These are phyloP conservation scores for Trypanosoma congolense DNA, from an alignment of 208 protist genomes.

Conservation along the genomic window DNA sequence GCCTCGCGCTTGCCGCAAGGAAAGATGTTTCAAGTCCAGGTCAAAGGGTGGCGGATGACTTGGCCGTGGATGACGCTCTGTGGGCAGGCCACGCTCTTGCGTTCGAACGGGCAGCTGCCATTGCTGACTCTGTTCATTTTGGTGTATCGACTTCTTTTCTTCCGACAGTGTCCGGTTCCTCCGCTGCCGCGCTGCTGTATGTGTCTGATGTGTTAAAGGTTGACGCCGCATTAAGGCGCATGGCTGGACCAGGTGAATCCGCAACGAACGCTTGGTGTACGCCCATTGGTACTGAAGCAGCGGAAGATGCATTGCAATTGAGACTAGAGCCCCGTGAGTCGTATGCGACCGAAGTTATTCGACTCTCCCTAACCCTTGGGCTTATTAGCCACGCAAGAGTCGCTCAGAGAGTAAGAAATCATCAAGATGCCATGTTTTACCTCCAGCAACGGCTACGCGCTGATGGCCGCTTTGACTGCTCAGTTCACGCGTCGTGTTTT, in stretches of 20 bases:
- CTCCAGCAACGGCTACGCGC: slow-evolving; percentile 36
- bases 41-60: not conserved
- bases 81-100: slow-evolving; percentile 4
- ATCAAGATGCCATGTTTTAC: slow-evolving; percentile 19
- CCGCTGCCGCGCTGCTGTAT: slow-evolving; percentile 14
- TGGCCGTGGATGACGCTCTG: not conserved
- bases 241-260: slow-evolving; percentile 9
- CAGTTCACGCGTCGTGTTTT: slow-evolving; percentile 36
- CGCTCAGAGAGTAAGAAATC: slow-evolving; percentile 1
- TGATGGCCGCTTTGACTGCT: slow-evolving; percentile 69
- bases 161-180: slow-evolving; percentile 5
- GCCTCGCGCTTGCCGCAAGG: slow-evolving; percentile 27
- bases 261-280: slow-evolving; percentile 16
- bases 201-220: slow-evolving; percentile 19
- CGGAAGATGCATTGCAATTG: slow-evolving; percentile 5
- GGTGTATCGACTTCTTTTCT: slow-evolving; percentile 19
- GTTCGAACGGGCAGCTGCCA: slow-evolving; percentile 7
- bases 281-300: not conserved
- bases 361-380: slow-evolving; percentile 7
- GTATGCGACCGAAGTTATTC: slow-evolving; percentile 10
- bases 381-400: not conserved
- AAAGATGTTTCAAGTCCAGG: not conserved
- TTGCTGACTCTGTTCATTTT: slow-evolving; percentile 22
- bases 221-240: slow-evolving; percentile 1
- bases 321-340: slow-evolving; percentile 8